Conservation (phyloP, 257 asterid genomes). For the Plantago major region DNA sequence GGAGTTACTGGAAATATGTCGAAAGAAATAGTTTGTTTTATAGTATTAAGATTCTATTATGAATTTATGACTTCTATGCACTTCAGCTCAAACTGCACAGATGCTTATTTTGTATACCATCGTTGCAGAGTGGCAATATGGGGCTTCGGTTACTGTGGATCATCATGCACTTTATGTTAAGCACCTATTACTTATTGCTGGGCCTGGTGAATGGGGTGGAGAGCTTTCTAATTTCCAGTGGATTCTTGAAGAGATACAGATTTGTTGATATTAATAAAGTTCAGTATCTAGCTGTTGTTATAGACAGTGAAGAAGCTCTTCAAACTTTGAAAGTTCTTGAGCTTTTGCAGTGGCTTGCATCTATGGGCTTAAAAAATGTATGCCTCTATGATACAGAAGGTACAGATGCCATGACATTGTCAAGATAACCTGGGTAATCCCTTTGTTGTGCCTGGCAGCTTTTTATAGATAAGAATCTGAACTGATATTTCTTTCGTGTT, state of each 20-base stretch:
- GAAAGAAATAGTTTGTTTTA: too few species aligned
- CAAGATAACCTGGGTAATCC: conserved; percentile 11
- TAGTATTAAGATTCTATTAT: too few species aligned
- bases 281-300: conserved; percentile 73
- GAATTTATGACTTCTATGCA: too few species aligned
- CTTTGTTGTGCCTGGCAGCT: conserved; percentile 4
- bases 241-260: conserved; percentile 46
- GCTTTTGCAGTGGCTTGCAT: conserved; percentile 63
- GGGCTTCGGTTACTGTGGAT: conserved; percentile 55
- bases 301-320: conserved; percentile 60
- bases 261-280: conserved; percentile 61
- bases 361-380: conserved; percentile 56
- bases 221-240: conserved; percentile 68
- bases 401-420: conserved; percentile 24
- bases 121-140: conserved; percentile 44
- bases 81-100: background rate
- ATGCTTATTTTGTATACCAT: conserved; percentile 22
- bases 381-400: conserved; percentile 92
- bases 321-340: conserved; percentile 56
- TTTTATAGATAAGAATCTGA: conserved; percentile 4
- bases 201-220: conserved; percentile 45
- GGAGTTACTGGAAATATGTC: background rate
- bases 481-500: conserved; percentile 22
- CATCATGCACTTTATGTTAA: conserved; percentile 59
- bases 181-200: conserved; percentile 54